Percentiles rank a stretch among this genome's conserved stretches.
Conservation (phyloP, 352 stramenopile genomes). For the Pythium inflatum region DNA sequence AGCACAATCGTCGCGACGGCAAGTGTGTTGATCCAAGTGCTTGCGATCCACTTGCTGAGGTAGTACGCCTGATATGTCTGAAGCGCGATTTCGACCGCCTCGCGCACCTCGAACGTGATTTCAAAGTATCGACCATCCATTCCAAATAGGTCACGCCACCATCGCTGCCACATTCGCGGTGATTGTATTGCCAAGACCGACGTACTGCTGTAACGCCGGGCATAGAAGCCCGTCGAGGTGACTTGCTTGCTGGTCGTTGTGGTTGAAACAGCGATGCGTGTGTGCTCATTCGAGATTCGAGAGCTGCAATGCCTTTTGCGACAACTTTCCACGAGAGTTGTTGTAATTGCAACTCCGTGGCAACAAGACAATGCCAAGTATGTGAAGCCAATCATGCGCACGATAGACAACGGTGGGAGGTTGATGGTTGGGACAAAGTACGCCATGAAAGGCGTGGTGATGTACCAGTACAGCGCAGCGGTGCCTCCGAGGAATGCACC, state of each 20-base stretch:
- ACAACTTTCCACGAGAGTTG: no score
- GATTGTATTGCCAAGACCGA: neutral
- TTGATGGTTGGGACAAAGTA: slow-evolving; percentile 14
- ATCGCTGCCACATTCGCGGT: neutral
- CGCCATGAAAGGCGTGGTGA: slow-evolving; percentile 11
- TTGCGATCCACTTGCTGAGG: slow-evolving; percentile 12
- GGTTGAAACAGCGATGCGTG: no score
- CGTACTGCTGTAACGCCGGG: no score
- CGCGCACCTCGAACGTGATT: slow-evolving; percentile 8
- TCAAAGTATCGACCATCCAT: slow-evolving; percentile 17
- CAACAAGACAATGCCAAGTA: neutral
- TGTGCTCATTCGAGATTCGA: no score
- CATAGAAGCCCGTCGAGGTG: no score
- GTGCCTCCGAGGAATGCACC: neutral
- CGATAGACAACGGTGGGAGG: neutral
- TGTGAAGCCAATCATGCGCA: neutral
- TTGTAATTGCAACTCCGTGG: no score
- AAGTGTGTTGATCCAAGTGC: slow-evolving; percentile 21
- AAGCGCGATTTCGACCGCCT: slow-evolving; percentile 21
- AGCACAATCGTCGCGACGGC: slow-evolving; percentile 10
- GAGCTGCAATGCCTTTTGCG: no score
- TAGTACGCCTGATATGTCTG: slow-evolving; percentile 30
- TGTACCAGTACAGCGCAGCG: slow-evolving; percentile 25
- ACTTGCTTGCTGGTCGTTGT: no score
- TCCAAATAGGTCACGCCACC: neutral